A percentile compares a stretch with the other conserved stretches of the same genome.
phyloP scores from a whole-genome alignment of 306 rosid genomes.

The Trifolium pratense region DNA sequence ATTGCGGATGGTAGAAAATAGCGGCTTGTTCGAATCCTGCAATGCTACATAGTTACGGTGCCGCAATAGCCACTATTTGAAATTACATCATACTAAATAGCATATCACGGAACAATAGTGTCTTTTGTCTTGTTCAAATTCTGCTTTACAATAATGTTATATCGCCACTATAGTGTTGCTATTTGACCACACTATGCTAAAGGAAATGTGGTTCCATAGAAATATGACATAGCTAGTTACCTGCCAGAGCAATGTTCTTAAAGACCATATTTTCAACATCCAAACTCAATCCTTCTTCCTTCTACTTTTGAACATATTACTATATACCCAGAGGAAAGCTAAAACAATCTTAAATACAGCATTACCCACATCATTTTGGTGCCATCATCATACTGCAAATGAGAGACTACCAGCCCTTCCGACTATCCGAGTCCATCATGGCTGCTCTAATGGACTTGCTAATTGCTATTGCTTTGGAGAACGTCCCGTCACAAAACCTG shows the following conservation, averaged over 20 bases:
- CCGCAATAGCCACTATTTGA: no score
- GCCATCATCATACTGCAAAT: background rate
- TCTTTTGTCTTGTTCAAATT: no score
- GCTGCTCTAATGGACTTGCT: background rate
- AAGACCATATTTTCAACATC: background rate
- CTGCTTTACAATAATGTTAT: no score
- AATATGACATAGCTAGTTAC: background rate
- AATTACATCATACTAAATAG: no score
- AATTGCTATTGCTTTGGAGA: background rate
- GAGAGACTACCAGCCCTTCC: background rate
- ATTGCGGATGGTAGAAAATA: no score
- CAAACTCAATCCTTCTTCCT: background rate
- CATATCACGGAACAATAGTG: no score
- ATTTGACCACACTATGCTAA: background rate
- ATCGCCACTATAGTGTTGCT: background rate
- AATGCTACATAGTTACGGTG: no score
- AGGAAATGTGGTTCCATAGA: background rate
- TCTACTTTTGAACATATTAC: conserved; percentile 1
- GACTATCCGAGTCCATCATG: background rate
- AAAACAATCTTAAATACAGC: background rate
- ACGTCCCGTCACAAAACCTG: background rate
- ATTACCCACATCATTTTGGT: background rate
- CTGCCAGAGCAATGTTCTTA: background rate
- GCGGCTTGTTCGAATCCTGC: background rate
- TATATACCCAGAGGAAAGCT: background rate